Evolutionary conservation across 441 rosid species (phyloP).

Genomic region (Raphanus hybrid): DNA sequence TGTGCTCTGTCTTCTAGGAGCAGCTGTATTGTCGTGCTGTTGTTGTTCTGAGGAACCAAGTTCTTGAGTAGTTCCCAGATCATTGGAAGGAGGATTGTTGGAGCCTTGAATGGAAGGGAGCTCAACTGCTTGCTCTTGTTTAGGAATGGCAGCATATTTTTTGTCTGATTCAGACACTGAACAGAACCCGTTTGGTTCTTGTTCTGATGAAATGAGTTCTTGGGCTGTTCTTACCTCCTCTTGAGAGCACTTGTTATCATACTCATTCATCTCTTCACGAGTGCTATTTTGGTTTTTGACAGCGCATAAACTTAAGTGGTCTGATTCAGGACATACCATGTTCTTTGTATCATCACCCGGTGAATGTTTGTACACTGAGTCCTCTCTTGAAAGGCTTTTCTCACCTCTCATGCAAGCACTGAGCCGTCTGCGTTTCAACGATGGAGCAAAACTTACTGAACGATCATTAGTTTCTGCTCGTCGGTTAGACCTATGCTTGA

Average conservation of each 20-base stretch:
- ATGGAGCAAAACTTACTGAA: conserved; percentile 50
- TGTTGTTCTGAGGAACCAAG: conserved; percentile 32
- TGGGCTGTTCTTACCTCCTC: conserved; percentile 32
- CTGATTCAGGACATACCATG: conserved; percentile 28
- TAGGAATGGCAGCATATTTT: conserved; percentile 18
- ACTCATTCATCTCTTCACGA: conserved; percentile 42
- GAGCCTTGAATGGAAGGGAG: conserved; percentile 21
- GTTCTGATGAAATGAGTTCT: conserved; percentile 34
- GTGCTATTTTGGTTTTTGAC: conserved; percentile 28
- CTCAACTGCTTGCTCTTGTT: conserved; percentile 33
- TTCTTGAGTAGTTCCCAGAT: conserved; percentile 37
- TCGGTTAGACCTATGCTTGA: conserved; percentile 53
- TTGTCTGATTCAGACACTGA: conserved; percentile 27
- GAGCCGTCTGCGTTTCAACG: conserved; percentile 58
- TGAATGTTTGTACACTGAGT: neutral
- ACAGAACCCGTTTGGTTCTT: conserved; percentile 34
- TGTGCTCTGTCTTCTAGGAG: conserved; percentile 68
- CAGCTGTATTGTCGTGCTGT: conserved; percentile 38
- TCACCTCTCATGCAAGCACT: conserved; percentile 56
- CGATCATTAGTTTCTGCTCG: conserved; percentile 45
- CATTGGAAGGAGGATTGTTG: conserved; percentile 24
- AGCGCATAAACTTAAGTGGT: conserved; percentile 35
- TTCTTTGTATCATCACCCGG: neutral
- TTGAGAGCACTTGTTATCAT: conserved; percentile 34
- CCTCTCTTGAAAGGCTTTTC: conserved; percentile 25